Percentiles rank a stretch among this genome's conserved stretches.
Conservation (phyloP, 2,329 filamentous ascomycete species). For the Tympanopsis confertula region DNA sequence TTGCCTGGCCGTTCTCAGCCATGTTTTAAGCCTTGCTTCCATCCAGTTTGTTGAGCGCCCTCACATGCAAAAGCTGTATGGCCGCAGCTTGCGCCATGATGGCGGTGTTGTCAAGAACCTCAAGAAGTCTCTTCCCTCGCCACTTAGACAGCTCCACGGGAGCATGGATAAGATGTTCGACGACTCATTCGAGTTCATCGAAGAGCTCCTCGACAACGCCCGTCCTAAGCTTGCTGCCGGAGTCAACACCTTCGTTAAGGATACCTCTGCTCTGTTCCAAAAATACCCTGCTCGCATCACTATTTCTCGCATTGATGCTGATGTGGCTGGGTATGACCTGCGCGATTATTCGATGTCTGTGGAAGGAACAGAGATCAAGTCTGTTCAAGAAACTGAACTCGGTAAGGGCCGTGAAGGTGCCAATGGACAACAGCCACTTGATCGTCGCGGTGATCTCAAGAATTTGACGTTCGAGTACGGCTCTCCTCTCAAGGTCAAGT, state of each 20-base stretch:
- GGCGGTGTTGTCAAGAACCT: slow-evolving; percentile 88
- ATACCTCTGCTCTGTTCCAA: slow-evolving; percentile 79
- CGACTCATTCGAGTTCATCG: slow-evolving; percentile 77
- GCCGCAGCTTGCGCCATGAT: slow-evolving; percentile 68
- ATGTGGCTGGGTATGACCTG: slow-evolving; percentile 68
- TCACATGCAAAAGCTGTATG: slow-evolving; percentile 97
- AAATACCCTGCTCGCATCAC: slow-evolving; percentile 79
- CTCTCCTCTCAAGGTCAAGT: slow-evolving; percentile 76
- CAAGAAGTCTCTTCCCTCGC: slow-evolving; percentile 71
- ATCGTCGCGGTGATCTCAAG: slow-evolving; percentile 1
- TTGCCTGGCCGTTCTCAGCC: slow-evolving; percentile 72
- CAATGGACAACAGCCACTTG: slow-evolving; percentile 17
- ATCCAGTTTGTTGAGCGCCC: slow-evolving; percentile 89
- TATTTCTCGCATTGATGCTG: slow-evolving; percentile 67
- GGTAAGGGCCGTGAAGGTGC: slow-evolving; percentile 65
- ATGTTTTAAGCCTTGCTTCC: slow-evolving; percentile 75
- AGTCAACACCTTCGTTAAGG: slow-evolving; percentile 75
- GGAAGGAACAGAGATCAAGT: slow-evolving; percentile 47
- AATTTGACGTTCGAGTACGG: slow-evolving; percentile 62
- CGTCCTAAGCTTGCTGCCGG: slow-evolving; percentile 77
- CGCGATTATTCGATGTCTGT: slow-evolving; percentile 71
- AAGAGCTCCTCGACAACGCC: slow-evolving; percentile 78
- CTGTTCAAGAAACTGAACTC: slow-evolving; percentile 40
- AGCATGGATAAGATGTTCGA: slow-evolving; percentile 80
- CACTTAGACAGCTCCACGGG: slow-evolving; percentile 72